Evolutionary conservation across 2,329 filamentous ascomycete species (phyloP), one percentile per base, ranked within the genome.

Genomic region (Colletotrichum siamense): DNA sequence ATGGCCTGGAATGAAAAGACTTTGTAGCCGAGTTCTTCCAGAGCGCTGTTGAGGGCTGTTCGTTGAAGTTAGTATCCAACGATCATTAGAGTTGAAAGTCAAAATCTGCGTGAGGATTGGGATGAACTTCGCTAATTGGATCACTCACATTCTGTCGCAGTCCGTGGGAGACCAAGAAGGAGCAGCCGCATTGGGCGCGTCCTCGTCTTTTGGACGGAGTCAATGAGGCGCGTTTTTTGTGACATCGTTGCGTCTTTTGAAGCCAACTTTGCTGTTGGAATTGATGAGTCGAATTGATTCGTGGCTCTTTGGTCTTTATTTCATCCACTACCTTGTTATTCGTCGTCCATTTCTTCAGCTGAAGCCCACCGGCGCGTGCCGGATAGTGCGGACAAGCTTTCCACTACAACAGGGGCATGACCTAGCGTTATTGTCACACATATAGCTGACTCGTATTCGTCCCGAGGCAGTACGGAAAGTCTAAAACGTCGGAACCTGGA

Each of bases 1-100:
- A 66, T 66, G 24, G 64, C 34, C 26, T 66, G 64, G 64, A 66
- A 66, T 36, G 64, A 66, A 26, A 66, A 52, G 16, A 66, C 64
- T 44, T 52, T 66, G 36, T 39, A 66, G 24, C 34, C 64, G 2
- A 52, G 64, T 4, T 66, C 32, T 15, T 66, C 64, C 2, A 66
- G 36, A 2, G 64, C 64, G 16, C 34, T 49, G 9, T 59, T 59
- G 24, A 59, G 26, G 16, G 55, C 55, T 59, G 26, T 59, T 1
- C 13, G 1, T 59, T 1, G 6, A 22, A 22, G n/a, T 49, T 4
- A 49, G 39, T 1, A 49, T 49, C 18, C 9, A 4, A n/a, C 16
- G 3, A 18, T 57, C 26, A 57, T 2, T 16, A 57, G 24, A 59
- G 55, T 59, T 59, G 13, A 28, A 59, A 26, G 26, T 59, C 15